These are phyloP conservation scores for Claviceps arundinis DNA, from an alignment of 2,329 filamentous ascomycete genomes.

Conservation along the genomic window DNA sequence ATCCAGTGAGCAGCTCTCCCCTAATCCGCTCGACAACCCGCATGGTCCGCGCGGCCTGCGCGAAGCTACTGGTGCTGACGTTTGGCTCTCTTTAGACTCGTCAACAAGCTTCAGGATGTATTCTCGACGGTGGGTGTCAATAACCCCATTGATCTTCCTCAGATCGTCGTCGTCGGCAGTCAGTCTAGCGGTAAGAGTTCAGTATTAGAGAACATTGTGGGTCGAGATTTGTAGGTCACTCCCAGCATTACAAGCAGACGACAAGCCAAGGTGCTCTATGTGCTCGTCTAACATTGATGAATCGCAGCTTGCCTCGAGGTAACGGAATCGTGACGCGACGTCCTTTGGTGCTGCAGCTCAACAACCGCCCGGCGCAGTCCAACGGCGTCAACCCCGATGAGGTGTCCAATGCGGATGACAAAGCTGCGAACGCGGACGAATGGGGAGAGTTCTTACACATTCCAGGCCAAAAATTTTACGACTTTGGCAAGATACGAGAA, in stretches of 20 bases:
- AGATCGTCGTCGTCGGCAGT: slow-evolving; percentile 95
- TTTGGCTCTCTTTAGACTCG: slow-evolving; percentile 41
- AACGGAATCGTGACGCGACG: slow-evolving; percentile 94
- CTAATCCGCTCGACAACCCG: background rate
- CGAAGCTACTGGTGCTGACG: slow-evolving; percentile 3
- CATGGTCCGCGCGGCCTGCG: background rate
- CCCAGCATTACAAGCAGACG: background rate
- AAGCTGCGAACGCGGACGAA: slow-evolving; percentile 83
- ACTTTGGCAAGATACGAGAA: slow-evolving; percentile 96
- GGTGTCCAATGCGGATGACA: slow-evolving; percentile 56
- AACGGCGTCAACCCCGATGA: slow-evolving; percentile 63
- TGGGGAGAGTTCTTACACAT: slow-evolving; percentile 99
- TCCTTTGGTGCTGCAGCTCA: slow-evolving; percentile 92
- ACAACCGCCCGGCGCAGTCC: slow-evolving; percentile 67
- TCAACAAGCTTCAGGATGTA: slow-evolving; percentile 99
- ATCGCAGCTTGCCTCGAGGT: slow-evolving; percentile 74
- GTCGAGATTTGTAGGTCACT: slow-evolving; percentile 80
- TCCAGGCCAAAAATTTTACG: slow-evolving; percentile 91
- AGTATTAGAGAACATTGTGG: slow-evolving; percentile 96
- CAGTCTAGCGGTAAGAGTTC: slow-evolving; percentile 99
- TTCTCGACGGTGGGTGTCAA: slow-evolving; percentile 97
- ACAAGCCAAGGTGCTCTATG: background rate
- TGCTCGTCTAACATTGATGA: background rate
- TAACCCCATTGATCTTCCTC: slow-evolving; percentile 96
- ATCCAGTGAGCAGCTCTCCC: slow-evolving; percentile 38